Evolutionary conservation across 352 stramenopile species (phyloP), one percentile per base, ranked within the genome.

Genomic region (Globisporangium cylindrosporum): DNA sequence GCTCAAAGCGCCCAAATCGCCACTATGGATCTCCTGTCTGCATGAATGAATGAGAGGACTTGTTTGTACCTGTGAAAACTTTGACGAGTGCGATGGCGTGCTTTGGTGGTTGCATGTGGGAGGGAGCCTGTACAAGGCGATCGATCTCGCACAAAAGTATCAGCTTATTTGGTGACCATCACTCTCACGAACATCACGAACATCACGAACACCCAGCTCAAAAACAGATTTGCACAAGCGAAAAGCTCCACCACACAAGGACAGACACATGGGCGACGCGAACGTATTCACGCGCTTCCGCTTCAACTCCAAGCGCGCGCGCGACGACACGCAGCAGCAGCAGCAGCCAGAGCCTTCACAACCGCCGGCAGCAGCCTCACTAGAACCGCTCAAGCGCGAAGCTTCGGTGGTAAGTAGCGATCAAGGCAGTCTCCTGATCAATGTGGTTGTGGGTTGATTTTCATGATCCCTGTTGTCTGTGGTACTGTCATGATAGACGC

Each of bases 221-320:
- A 25, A 36, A 22, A 20, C n/a, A 12, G 29, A 10, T 12, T 18
- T 34, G 22, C 22, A 60, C 25, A 34, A 41, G 62, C 18, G 15
- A 49, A 49, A 20, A 49, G 15, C 41, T 48, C 14, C 41, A 51
- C 43, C 4, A 32, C 29, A 24, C 18, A 24, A n/a, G 0, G 7
- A 51, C 5, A 4, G 18, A 51, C 18, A 51, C 22, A 63, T 63
- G 64, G 22, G 27, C 55, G 64, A 62, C 25, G 1, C 10, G 9
- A 75, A 62, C 46, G 75, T 88, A 61, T 92, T 92, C 54, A 72
- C 78, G 14, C 78, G 75, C 53, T 92, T 89, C 71, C 81, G 82
- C 48, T 89, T 89, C 62, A 68, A 82, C 20, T 61, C 66, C 38
- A 92, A 91, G 76, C 81, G 84, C 27, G 36, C 70, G 59, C 73